Evolutionary conservation across 495 filamentous ascomycete species (phyloP), one percentile per base, ranked within the genome.

Genomic region (Parathielavia hyrcaniae): DNA sequence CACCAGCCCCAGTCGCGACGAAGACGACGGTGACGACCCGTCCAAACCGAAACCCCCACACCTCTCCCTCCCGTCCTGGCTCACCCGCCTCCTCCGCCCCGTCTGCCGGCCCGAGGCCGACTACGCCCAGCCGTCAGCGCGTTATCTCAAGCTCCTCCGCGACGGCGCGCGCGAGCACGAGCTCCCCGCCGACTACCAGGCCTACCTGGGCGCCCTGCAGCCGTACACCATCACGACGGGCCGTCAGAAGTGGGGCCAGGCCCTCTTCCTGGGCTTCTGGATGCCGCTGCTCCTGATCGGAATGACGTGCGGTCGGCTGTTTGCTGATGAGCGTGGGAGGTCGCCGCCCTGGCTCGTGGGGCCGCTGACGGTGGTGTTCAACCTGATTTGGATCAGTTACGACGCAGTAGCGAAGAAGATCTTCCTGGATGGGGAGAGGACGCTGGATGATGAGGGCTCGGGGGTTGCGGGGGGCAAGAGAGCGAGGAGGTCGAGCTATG

Each of bases 371-470:
- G 61, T 69, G 5, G 4, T 88, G 0, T 80, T 86, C 46, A 71
- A 67, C 23, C 47, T 69, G 0, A 69, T 90, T 58, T 98, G 93
- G 93, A 62, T 55, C 59, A 80, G 70, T 53, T 95, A 98, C 76
- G 92, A 97, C 74, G 40, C 12, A 2, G 64, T 85, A 23, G 88
- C 88, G 52, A 81, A 80, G 62, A 63, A 55, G 23, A 13, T 87
- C 0, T 96, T 95, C 75, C 91, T 92, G 32, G 87, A 97, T 67
- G 93, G 93, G 16, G 93, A 97, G 81, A 79, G 87, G 71, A 93
- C 90, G 13, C 14, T 60, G 8, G 62, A 70, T 20, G 69, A 65
- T 22, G 64, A 65, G 17, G 55, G 59, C 0, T 22, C 43, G 17
- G 56, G 35, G 16, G 61, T 53, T 9, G 39, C 20, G 48, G 23